A percentile compares a stretch with the other conserved stretches of the same genome.
Evolutionary conservation across 2,329 filamentous ascomycete genomes (phyloP).

Genomic region (Aspergillus tubingensis): DNA sequence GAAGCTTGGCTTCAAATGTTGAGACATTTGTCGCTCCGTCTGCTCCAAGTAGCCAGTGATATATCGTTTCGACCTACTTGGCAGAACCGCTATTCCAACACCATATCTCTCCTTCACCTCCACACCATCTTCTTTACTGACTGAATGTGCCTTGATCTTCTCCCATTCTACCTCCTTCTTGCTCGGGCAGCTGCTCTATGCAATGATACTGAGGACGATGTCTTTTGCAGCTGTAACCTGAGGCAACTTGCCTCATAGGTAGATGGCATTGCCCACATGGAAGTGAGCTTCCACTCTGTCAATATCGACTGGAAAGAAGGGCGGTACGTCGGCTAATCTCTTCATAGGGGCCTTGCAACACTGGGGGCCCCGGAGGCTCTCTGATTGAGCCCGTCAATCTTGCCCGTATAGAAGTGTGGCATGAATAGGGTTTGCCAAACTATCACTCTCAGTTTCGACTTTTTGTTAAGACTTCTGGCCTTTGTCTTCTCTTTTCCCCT

Average conservation of each 20-base stretch:
- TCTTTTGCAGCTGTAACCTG: conserved; percentile 28
- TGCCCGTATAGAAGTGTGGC: conserved; percentile 1
- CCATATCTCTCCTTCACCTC: conserved; percentile 25
- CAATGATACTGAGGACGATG: conserved; percentile 21
- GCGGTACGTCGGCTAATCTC: conserved; percentile 30
- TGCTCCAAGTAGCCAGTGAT: no score
- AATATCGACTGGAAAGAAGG: neutral
- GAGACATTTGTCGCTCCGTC: no score
- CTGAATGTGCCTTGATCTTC: conserved; percentile 29
- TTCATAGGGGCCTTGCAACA: conserved; percentile 19
- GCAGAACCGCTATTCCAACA: no score
- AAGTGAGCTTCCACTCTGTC: conserved; percentile 10
- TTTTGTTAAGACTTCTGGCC: no score
- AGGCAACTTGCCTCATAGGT: conserved; percentile 28
- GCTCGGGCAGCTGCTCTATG: conserved; percentile 17
- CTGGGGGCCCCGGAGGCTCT: neutral
- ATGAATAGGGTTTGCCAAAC: conserved; percentile 5
- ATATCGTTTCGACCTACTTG: no score
- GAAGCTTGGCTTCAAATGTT: conserved; percentile 17
- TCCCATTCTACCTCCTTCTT: conserved; percentile 26
- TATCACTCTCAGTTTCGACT: conserved; percentile 16
- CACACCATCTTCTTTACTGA: conserved; percentile 27
- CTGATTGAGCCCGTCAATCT: conserved; percentile 12
- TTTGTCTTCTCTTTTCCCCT: no score
- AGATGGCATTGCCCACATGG: conserved; percentile 26